Conservation (phyloP, 345 rosid genomes). For the Noccaea bulbosa region DNA sequence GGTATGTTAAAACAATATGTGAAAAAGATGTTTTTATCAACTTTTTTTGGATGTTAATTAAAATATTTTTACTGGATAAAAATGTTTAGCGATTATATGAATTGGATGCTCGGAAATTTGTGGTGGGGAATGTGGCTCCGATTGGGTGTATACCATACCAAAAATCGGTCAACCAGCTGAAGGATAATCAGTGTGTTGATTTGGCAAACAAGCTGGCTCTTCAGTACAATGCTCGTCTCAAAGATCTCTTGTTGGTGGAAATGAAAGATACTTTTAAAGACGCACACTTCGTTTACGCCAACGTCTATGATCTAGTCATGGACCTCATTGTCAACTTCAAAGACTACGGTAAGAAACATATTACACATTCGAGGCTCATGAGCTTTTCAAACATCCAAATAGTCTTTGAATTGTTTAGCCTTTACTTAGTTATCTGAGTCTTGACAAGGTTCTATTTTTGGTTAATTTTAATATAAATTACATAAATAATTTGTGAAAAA, state of each 20-base stretch:
- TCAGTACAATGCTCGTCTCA: conserved; percentile 69
- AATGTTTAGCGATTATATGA: conserved; percentile 67
- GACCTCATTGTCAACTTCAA: conserved; percentile 81
- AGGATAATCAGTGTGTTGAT: conserved; percentile 69
- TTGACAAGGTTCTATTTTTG: neutral
- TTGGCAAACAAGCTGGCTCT: conserved; percentile 71
- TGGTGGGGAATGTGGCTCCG: conserved; percentile 89
- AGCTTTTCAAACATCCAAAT: neutral
- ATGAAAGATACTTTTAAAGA: conserved; percentile 68
- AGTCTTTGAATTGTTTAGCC: neutral
- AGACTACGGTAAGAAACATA: conserved; percentile 56
- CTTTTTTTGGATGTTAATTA: neutral
- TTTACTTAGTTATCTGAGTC: neutral
- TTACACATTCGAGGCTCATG: neutral
- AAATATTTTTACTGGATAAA: neutral
- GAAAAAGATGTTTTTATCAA: neutral
- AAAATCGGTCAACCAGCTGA: conserved; percentile 66
- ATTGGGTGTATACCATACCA: conserved; percentile 96
- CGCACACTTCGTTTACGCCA: conserved; percentile 69
- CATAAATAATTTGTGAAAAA: neutral
- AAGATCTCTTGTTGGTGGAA: conserved; percentile 62
- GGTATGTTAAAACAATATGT: conserved; percentile 36
- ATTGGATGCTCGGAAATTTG: conserved; percentile 83
- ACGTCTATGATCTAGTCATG: conserved; percentile 84
- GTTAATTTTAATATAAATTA: too few species aligned